phyloP scores from a whole-genome alignment of 306 rosid genomes.

The Betula pendula region DNA sequence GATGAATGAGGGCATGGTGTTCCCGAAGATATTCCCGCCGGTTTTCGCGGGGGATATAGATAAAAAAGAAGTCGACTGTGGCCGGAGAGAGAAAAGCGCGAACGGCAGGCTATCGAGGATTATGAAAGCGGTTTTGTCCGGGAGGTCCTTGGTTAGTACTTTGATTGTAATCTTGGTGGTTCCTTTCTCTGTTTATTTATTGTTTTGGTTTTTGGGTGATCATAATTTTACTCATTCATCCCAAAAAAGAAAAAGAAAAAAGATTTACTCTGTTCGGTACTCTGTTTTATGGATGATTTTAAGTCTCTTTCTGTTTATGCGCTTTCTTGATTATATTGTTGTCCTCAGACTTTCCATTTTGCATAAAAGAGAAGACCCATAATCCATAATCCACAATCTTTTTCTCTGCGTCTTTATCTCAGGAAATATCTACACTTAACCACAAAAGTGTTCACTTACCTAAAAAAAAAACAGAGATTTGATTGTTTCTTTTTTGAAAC shows the following conservation, averaged over 20 bases:
- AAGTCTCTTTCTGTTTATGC: background rate
- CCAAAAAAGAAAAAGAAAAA: too few species aligned
- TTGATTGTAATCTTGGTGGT: background rate
- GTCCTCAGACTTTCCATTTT: background rate
- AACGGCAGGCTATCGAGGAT: conserved; percentile 9
- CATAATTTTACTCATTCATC: too few species aligned
- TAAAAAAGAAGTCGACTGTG: background rate
- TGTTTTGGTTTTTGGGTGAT: background rate
- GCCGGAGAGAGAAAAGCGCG: background rate
- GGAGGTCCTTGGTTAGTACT: conserved; percentile 9
- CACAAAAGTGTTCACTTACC: background rate
- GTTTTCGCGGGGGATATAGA: background rate
- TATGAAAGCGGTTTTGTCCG: conserved; percentile 27
- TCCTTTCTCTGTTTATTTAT: background rate
- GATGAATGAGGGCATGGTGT: background rate
- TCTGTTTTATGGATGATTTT: background rate
- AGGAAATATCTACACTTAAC: too few species aligned
- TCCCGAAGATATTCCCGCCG: background rate
- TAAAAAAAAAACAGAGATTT: too few species aligned
- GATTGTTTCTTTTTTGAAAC: background rate
- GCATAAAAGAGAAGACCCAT: background rate
- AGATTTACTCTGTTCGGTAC: background rate
- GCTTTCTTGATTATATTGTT: background rate
- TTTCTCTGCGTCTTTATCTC: too few species aligned
- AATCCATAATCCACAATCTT: background rate